These are phyloP conservation scores for Irpex lacteus DNA, from an alignment of 1,284 basidiomycete genomes.

Conservation along the genomic window DNA sequence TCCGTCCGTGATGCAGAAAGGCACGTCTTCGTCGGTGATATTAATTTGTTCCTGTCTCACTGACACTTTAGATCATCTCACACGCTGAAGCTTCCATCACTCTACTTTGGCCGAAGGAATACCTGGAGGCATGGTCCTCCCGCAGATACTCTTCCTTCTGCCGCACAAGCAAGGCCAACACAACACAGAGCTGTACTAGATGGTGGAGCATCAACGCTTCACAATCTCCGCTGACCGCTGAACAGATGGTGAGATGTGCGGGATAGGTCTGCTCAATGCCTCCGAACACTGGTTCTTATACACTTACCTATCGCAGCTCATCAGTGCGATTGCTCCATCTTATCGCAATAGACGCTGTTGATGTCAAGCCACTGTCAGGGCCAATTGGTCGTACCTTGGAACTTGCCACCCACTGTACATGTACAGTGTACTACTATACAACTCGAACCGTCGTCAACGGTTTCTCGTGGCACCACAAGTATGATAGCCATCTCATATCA, in stretches of 20 bases:
- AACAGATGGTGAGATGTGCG: background rate
- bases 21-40: background rate
- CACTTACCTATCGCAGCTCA: constrained; percentile 15
- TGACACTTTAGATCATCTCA: background rate
- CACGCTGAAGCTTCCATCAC: background rate
- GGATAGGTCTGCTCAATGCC: background rate
- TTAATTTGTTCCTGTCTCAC: background rate
- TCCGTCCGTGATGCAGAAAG: background rate
- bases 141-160: background rate
- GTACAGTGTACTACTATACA: background rate
- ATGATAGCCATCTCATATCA: background rate
- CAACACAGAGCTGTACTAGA: background rate
- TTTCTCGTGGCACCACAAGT: background rate
- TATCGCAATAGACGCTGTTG: background rate
- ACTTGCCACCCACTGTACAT: background rate
- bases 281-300: constrained; percentile 6
- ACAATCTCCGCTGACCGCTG: background rate
- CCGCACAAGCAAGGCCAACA: background rate
- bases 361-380: background rate
- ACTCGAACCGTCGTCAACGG: background rate
- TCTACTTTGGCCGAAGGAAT: background rate
- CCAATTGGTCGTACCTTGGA: constrained; percentile 1
- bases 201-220: background rate
- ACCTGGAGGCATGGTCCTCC: background rate
- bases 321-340: constrained; percentile 12